Evolutionary conservation across 768 basidiomycete species (phyloP).

Genomic region (Boletus rufocinnamomeus): DNA sequence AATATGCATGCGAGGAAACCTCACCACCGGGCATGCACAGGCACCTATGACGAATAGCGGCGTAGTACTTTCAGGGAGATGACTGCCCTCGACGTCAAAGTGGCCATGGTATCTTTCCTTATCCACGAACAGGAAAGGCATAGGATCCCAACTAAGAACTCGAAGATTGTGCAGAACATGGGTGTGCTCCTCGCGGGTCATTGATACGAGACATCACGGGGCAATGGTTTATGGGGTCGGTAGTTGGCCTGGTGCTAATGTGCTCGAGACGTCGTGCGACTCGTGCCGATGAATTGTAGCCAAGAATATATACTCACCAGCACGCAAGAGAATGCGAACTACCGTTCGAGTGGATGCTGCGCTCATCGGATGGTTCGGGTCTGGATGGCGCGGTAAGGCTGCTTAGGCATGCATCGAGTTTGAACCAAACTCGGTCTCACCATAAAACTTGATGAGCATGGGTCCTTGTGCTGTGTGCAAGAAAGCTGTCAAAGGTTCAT

Average conservation of each 20-base stretch:
- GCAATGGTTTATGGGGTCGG: constrained; percentile 68
- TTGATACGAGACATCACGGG: constrained; percentile 47
- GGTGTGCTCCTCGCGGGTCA: constrained; percentile 32
- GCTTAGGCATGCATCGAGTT: not conserved
- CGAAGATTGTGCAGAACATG: constrained; percentile 52
- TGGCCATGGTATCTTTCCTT: constrained; percentile 47
- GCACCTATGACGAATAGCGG: constrained; percentile 67
- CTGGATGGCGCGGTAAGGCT: constrained; percentile 15
- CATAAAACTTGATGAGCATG: constrained; percentile 72
- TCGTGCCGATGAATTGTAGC: not conserved
- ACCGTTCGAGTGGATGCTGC: constrained; percentile 63
- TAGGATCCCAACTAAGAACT: constrained; percentile 60
- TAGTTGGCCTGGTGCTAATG: constrained; percentile 73
- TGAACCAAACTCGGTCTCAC: constrained; percentile 17
- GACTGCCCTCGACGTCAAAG: constrained; percentile 60
- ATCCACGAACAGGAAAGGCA: constrained; percentile 75
- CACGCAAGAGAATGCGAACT: constrained; percentile 66
- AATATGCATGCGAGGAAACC: constrained; percentile 26
- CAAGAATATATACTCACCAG: constrained; percentile 53
- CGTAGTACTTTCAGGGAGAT: constrained; percentile 44
- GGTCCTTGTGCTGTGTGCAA: constrained; percentile 51
- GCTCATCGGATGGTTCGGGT: constrained; percentile 24
- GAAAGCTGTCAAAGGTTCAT: constrained; percentile 41
- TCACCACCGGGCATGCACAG: constrained; percentile 64
- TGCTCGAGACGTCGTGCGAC: constrained; percentile 35